Percentiles rank a stretch among this genome's conserved stretches.
phyloP scores from a whole-genome alignment of 169 alveolate genomes.

The Hepatocystis sp. region DNA sequence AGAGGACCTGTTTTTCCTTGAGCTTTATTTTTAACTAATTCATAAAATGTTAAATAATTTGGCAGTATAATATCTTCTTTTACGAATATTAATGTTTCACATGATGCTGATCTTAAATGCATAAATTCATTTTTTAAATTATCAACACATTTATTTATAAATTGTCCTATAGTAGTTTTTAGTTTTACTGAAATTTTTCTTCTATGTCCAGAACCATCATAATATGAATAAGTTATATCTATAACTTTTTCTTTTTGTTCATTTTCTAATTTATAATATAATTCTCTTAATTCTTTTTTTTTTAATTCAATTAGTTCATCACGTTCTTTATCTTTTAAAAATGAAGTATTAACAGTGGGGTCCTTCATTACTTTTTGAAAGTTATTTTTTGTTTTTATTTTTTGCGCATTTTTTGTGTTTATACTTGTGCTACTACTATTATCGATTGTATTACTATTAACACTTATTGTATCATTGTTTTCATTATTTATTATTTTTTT shows the following conservation, averaged over 20 bases:
- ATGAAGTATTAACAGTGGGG: conserved; percentile 72
- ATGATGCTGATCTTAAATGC: conserved; percentile 74
- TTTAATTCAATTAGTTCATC: conserved; percentile 65
- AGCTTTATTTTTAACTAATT: conserved; percentile 70
- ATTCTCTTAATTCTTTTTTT: conserved; percentile 71
- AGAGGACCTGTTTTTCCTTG: conserved; percentile 77
- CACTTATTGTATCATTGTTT: no score
- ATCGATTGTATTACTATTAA: background rate
- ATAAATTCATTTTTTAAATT: conserved; percentile 67
- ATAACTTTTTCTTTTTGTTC: conserved; percentile 69
- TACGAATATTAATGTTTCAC: conserved; percentile 73
- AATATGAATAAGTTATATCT: conserved; percentile 71
- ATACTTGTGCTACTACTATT: background rate
- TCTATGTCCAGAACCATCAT: conserved; percentile 75
- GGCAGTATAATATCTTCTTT: conserved; percentile 77
- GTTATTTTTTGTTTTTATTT: background rate
- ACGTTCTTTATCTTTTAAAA: conserved; percentile 69
- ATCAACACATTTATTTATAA: conserved; percentile 76
- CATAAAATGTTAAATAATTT: conserved; percentile 76
- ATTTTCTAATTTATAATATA: conserved; percentile 68
- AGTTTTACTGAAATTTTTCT: conserved; percentile 67
- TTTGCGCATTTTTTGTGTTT: conserved; percentile 1
- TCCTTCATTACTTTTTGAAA: conserved; percentile 62
- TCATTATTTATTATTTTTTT: no score
- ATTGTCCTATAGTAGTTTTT: conserved; percentile 77